A percentile compares a stretch with the other conserved stretches of the same genome.
These are phyloP conservation scores for Saccharomycopsis olivae DNA, from an alignment of 805 yeast genomes.

Conservation along the genomic window DNA sequence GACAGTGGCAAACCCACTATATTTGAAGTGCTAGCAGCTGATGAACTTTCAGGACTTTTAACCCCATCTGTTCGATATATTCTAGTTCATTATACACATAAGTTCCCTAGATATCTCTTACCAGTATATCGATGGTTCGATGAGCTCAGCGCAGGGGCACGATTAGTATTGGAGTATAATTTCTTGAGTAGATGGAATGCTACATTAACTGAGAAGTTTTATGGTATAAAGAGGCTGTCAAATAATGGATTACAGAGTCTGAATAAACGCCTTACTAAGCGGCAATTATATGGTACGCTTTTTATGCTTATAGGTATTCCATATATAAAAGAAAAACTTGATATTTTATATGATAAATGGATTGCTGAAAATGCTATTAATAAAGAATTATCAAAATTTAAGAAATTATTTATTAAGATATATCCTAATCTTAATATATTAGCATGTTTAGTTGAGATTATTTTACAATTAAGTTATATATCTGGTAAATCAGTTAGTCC, in stretches of 20 bases:
- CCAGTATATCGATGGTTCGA: slow-evolving; percentile 60
- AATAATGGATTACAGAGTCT: slow-evolving; percentile 16
- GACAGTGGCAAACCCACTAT: slow-evolving; percentile 75
- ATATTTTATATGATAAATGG: slow-evolving; percentile 50
- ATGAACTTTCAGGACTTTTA: slow-evolving; percentile 63
- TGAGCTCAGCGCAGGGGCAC: slow-evolving; percentile 52
- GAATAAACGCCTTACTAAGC: slow-evolving; percentile 3
- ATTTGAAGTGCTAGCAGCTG: slow-evolving; percentile 77
- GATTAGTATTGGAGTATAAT: slow-evolving; percentile 61
- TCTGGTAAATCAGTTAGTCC: slow-evolving; percentile 53
- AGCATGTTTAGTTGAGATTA: slow-evolving; percentile 38
- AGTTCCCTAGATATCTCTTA: slow-evolving; percentile 62
- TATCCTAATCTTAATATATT: slow-evolving; percentile 51
- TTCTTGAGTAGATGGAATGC: slow-evolving; percentile 69
- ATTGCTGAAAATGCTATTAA: slow-evolving; percentile 48
- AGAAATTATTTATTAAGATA: slow-evolving; percentile 37
- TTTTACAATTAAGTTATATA: slow-evolving; percentile 52
- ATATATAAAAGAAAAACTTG: slow-evolving; percentile 60
- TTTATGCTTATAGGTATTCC: slow-evolving; percentile 54
- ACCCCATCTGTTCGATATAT: slow-evolving; percentile 78
- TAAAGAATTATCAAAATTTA: slow-evolving; percentile 21
- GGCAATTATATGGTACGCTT: slow-evolving; percentile 30
- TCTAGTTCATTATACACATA: slow-evolving; percentile 68
- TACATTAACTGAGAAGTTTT: slow-evolving; percentile 83
- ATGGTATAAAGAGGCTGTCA: slow-evolving; percentile 63